Evolutionary conservation across 192 early-diverging fungal species (phyloP).

Genomic region (Chytriomyces hyalinus): DNA sequence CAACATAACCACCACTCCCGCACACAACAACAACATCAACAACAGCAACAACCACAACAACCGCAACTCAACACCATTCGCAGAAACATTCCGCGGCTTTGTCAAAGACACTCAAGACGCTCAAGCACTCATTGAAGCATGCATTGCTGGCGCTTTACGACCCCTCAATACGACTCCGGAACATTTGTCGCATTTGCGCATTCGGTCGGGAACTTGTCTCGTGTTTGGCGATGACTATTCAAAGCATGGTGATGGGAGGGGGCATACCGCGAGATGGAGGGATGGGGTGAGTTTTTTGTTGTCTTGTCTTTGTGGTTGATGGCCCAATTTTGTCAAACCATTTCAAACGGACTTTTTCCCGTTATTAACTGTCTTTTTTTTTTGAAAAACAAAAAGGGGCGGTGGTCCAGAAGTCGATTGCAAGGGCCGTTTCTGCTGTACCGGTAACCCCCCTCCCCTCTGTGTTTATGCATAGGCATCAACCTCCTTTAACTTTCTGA

Average conservation of each 20-base stretch:
- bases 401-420: neutral
- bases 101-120: constrained; percentile 3
- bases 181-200: neutral
- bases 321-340: too few relatives aligned
- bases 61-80: neutral
- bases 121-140: constrained; percentile 12
- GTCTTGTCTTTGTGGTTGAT: too few relatives aligned
- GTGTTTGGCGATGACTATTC: neutral
- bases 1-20: too few relatives aligned
- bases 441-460: neutral
- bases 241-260: neutral
- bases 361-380: too few relatives aligned
- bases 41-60: neutral
- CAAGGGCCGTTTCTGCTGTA: constrained; percentile 7
- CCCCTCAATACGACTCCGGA: neutral
- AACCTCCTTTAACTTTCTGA: neutral
- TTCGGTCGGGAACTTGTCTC: constrained; percentile 6
- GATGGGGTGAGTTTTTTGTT: too few relatives aligned
- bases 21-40: neutral
- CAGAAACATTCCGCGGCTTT: constrained; percentile 15
- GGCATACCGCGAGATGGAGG: too few relatives aligned
- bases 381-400: too few relatives aligned
- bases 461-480: neutral
- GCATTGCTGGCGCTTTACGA: neutral
- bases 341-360: too few relatives aligned